Conservation (phyloP, 75 land plant species). For the Sequoia sempervirens region DNA sequence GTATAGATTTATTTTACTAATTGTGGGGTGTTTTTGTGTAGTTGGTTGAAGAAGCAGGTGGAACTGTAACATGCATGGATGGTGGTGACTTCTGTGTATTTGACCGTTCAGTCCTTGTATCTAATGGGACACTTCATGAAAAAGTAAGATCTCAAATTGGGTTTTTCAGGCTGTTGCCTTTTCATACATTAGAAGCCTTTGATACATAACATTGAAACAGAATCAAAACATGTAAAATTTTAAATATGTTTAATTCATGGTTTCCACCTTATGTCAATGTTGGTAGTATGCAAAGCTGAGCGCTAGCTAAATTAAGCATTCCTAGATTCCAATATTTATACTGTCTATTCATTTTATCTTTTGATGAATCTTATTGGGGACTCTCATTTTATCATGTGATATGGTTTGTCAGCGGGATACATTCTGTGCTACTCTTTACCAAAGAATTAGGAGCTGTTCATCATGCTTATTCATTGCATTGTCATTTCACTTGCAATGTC, state of each 20-base stretch:
- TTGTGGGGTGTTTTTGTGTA: slow-evolving; percentile 9
- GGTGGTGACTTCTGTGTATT: slow-evolving; percentile 86
- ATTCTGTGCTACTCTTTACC: neutral
- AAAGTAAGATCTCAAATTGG: slow-evolving; percentile 37
- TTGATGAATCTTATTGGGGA: neutral
- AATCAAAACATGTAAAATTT: neutral
- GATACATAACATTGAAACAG: neutral
- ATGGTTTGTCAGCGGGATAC: neutral
- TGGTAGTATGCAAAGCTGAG: neutral
- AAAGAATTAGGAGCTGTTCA: slow-evolving; percentile 1
- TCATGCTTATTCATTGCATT: neutral
- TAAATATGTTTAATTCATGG: neutral
- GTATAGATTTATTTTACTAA: slow-evolving; percentile 1
- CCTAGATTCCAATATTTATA: neutral
- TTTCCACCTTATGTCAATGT: neutral
- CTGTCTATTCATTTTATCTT: neutral
- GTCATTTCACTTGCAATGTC: neutral
- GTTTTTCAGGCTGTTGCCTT: neutral
- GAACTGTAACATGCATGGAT: slow-evolving; percentile 90
- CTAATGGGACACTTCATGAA: slow-evolving; percentile 80
- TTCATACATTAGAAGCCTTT: neutral
- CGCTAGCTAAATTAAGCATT: neutral
- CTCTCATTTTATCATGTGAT: neutral
- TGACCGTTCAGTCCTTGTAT: slow-evolving; percentile 93
- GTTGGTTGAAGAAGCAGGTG: slow-evolving; percentile 99